Evolutionary conservation across 345 rosid species (phyloP).

Genomic region (Acer negundo): DNA sequence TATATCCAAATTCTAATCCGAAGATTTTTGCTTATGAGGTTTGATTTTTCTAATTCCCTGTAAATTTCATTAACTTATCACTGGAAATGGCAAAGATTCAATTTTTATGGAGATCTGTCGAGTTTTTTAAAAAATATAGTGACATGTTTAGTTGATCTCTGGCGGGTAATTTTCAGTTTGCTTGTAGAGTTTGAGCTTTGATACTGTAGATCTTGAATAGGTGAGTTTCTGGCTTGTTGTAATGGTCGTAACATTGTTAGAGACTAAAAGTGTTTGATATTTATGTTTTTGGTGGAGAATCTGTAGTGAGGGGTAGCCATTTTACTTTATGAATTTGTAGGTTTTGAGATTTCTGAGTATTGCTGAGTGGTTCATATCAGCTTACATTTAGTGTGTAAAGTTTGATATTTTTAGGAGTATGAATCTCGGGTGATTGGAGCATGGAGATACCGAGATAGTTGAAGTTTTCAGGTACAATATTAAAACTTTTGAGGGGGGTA

Average conservation of each 20-base stretch:
- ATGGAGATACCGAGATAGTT: conserved; percentile 10
- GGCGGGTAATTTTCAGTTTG: background rate
- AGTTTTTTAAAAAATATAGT: background rate
- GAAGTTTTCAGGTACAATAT: conserved; percentile 10
- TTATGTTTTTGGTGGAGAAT: background rate
- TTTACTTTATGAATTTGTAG: conserved; percentile 12
- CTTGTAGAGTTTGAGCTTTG: background rate
- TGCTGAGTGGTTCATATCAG: conserved; percentile 11
- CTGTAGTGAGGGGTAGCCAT: background rate
- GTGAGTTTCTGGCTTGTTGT: background rate
- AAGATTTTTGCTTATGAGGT: background rate
- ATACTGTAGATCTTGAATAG: conserved; percentile 15
- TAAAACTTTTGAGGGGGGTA: conserved; percentile 11
- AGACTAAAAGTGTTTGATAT: background rate
- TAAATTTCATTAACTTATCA: background rate
- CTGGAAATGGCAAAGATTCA: background rate
- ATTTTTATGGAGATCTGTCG: conserved; percentile 25
- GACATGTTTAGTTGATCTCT: background rate
- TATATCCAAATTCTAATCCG: background rate
- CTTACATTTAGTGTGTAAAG: background rate
- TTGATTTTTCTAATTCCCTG: background rate
- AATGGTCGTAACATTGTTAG: background rate
- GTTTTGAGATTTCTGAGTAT: conserved; percentile 21
- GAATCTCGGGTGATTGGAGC: conserved; percentile 1
- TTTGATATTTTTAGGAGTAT: background rate